Base-by-base conservation (phyloP, 345 rosid species). In the Gossypium longicalyx region DNA sequence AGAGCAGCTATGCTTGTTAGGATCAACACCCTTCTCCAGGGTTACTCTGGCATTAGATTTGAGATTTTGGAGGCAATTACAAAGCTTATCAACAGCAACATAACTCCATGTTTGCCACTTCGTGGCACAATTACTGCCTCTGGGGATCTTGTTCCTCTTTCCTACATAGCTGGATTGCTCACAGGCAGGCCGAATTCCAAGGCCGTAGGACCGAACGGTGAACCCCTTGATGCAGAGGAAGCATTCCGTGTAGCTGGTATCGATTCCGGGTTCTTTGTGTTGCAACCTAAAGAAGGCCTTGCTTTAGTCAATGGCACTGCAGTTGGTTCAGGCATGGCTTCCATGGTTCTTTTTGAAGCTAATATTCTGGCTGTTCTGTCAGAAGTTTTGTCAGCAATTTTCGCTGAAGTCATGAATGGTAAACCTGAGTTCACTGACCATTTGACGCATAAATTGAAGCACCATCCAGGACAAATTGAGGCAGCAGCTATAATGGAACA, bases 91-190 rank as follows among this genome's bases (percentile, higher is more conserved):
- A 88, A 90, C 79, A 70, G 74, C 74, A 83, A 90, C 82, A 80
- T 90, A 76, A 88, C 91, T 56, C 95, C 92, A 0, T 86, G 91
- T 68, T 72, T 90, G 64, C 95, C 95, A 22, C 89, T 88, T 17
- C 95, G 93, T n/a, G 95, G 92, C 34, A 87, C 91, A 34, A 88
- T 90, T 74, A 82, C 89, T 0, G 93, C 95, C 72, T 90, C 93
- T 0, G 95, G 93, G 0, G 93, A 90, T 80, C 89, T 90, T 20
- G 90, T 90, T 51, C 93, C 95, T 0, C 82, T 90, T 8, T 90
- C 95, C 66, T 90, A 90, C 85, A 88, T 90, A 23, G 92, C 91
- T 0, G 95, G 91, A 15, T 66, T 90, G 23, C 85, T 88, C 10
- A 90, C 86, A 3, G 93, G 91, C 52, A 77, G 95, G 61, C 87